phyloP scores from a whole-genome alignment of 371 early-diverging fungal species.

The Apophysomyces trapeziformis region DNA sequence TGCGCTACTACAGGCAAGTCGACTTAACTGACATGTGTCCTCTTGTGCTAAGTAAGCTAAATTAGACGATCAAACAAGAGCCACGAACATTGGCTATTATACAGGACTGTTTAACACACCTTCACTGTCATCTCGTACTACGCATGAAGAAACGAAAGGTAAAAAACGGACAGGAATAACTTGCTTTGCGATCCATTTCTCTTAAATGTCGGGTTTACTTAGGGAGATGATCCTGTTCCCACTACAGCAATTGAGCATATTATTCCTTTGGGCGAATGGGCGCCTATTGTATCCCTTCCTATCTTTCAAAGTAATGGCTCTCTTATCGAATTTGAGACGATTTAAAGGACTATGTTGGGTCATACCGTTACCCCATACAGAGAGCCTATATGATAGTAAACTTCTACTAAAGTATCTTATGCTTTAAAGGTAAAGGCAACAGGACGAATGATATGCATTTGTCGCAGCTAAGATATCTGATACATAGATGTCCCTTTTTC shows the following conservation, averaged over 20 bases:
- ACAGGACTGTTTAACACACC: conserved; percentile 1
- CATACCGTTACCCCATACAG: too few species aligned
- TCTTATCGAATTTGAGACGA: too few species aligned
- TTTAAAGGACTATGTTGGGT: too few species aligned
- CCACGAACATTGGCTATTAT: neutral
- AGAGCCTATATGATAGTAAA: too few species aligned
- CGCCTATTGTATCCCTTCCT: neutral
- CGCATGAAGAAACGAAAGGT: conserved; percentile 3
- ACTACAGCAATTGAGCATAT: neutral
- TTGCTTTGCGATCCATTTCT: neutral
- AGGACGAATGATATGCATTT: too few species aligned
- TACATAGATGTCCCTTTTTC: too few species aligned
- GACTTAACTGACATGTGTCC: neutral
- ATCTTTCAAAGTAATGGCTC: neutral
- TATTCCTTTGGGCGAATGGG: neutral
- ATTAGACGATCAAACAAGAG: neutral
- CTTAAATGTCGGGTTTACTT: neutral
- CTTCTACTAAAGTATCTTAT: too few species aligned
- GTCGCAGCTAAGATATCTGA: too few species aligned
- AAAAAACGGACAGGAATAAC: neutral
- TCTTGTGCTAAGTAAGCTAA: neutral
- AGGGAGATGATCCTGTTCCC: neutral
- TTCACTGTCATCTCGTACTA: neutral
- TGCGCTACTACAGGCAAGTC: neutral
- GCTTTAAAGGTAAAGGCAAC: too few species aligned